These are phyloP conservation scores for Gloeophyllum trabeum DNA, from an alignment of 768 basidiomycete species.

Conservation along the genomic window DNA sequence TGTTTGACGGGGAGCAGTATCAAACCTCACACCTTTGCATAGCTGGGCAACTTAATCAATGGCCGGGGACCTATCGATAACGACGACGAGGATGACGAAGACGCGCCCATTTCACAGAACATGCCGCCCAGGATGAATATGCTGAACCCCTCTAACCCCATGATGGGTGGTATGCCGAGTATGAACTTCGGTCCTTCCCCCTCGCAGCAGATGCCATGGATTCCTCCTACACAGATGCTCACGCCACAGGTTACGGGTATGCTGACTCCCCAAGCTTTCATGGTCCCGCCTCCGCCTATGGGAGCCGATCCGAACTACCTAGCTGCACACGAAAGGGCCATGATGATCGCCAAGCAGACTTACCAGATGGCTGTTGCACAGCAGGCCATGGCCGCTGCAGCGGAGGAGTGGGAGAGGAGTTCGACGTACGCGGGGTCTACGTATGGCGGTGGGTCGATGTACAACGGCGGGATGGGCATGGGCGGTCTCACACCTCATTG, in stretches of 20 bases:
- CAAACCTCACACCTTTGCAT: conserved; percentile 4
- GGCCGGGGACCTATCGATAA: conserved; percentile 53
- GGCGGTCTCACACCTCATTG: conserved; percentile 25
- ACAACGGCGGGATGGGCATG: conserved; percentile 35
- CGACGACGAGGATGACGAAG: conserved; percentile 22
- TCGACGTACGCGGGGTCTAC: conserved; percentile 42
- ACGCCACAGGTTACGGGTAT: conserved; percentile 14
- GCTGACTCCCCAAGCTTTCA: conserved; percentile 21
- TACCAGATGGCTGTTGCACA: conserved; percentile 88
- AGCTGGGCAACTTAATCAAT: conserved; percentile 87
- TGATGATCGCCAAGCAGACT: conserved; percentile 79
- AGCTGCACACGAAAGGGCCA: conserved; percentile 79
- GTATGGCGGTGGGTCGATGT: conserved; percentile 31
- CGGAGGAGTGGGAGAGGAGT: conserved; percentile 82
- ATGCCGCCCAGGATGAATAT: conserved; percentile 24
- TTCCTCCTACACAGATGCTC: not conserved
- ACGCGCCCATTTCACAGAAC: conserved; percentile 9
- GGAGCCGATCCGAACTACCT: conserved; percentile 47
- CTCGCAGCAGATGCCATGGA: not conserved
- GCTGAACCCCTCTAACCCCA: conserved; percentile 17
- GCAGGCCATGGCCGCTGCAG: conserved; percentile 83
- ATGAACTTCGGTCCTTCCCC: conserved; percentile 9
- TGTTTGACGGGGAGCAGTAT: conserved; percentile 3
- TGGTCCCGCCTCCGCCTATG: conserved; percentile 18
- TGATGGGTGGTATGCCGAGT: not conserved